Evolutionary conservation across 2,329 filamentous ascomycete genomes (phyloP), one percentile per base, ranked within the genome.

Genomic region (Didymosphaeria variabile): DNA sequence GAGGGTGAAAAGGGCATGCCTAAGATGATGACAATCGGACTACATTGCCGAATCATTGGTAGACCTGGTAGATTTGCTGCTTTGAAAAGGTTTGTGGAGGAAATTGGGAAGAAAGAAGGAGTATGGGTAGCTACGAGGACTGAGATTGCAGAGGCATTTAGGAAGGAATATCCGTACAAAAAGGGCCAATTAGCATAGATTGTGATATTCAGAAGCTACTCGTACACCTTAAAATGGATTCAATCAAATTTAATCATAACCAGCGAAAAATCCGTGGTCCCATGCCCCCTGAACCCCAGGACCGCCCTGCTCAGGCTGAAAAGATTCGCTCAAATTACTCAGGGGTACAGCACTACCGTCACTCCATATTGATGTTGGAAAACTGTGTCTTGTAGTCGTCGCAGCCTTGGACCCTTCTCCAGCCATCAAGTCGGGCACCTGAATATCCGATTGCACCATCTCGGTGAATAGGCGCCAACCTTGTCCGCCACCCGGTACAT

Each of bases 11-110:
- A 77, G 12, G 83, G 83, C 0, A 72, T 71, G 64, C 83, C 83
- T 5, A 85, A 85, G 74, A 87, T 87, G 85, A 87, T 87, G 85
- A 86, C 85, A 0, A 80, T 87, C 26, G 83, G 82, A 1, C 68
- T 86, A 29, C 84, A 86, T 68, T 85, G 83, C 63, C 79, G 84
- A 7, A 84, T 85, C 57, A 81, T 84, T 38, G 85, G 85, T 0
- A 80, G 83, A 36, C 85, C 85, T 0, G 85, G 83, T 4, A 76
- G 85, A 1, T 83, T 83, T 61, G 79, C 77, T 49, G 85, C 84
- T 1, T 67, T 87, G 45, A 77, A 81, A 67, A 80, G 84, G 57
- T 85, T 86, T 67, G 81, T 86, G 1, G 81, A 86, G 60, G 85
- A 87, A 58, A 84, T 86, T 47, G 72, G 72, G 1, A 66, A 77